A percentile compares a stretch with the other conserved stretches of the same genome.
Evolutionary conservation across 176 grass and related monocot genomes (phyloP).

Genomic region (Zoysia japonica): DNA sequence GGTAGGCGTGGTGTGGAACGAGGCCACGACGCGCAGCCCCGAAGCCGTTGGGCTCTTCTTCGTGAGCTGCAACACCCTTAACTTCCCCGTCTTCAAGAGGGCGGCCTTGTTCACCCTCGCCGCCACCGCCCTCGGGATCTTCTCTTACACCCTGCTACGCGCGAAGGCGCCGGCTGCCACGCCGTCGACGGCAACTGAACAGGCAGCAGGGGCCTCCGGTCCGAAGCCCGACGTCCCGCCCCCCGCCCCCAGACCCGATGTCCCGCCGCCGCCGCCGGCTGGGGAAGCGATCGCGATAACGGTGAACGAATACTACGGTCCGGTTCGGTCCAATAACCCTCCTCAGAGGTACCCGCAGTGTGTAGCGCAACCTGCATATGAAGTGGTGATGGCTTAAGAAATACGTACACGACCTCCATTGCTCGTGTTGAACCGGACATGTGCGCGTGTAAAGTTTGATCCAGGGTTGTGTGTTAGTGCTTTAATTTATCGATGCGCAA

Average conservation of each 20-base stretch:
- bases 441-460: background rate
- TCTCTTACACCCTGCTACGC: background rate
- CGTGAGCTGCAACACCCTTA: background rate
- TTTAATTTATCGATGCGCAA: no score
- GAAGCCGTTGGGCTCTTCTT: background rate
- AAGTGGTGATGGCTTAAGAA: conserved; percentile 8
- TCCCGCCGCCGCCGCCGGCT: no score
- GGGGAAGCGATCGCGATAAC: background rate
- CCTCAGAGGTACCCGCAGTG: background rate
- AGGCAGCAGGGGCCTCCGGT: background rate
- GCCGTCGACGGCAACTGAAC: background rate
- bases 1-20: conserved; percentile 6
- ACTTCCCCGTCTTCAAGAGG: background rate
- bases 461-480: no score
- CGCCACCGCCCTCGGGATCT: conserved; percentile 1
- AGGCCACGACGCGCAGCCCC: background rate
- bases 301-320: background rate
- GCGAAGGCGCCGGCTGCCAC: background rate
- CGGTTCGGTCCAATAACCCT: background rate
- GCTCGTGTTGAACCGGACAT: background rate
- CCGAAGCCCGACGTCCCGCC: background rate
- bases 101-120: conserved; percentile 3
- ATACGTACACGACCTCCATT: background rate
- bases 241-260: no score
- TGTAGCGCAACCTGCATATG: background rate